A percentile compares a stretch with the other conserved stretches of the same genome.
phyloP scores from a whole-genome alignment of 2,329 filamentous ascomycete species.

The Septoria petroselini region DNA sequence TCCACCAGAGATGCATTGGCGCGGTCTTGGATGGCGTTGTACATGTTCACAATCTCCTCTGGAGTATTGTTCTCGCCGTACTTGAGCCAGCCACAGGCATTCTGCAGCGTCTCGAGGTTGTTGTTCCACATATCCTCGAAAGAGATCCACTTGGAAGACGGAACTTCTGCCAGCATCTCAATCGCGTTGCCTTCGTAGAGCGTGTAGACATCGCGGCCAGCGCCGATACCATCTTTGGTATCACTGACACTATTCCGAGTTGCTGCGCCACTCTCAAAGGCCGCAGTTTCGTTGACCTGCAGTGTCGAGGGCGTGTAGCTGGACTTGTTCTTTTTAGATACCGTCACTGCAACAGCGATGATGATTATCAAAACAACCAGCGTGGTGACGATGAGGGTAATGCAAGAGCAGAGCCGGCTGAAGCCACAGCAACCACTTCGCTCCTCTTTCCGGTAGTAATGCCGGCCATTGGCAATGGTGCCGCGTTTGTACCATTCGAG shows the following conservation, averaged over 20 bases:
- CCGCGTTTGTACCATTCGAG: conserved; percentile 16
- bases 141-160: conserved; percentile 25
- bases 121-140: conserved; percentile 37
- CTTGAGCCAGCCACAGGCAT: conserved; percentile 38
- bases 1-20: conserved; percentile 23
- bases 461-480: conserved; percentile 4
- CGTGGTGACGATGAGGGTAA: conserved; percentile 23
- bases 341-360: conserved; percentile 28
- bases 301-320: conserved; percentile 31
- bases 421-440: conserved; percentile 18
- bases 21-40: conserved; percentile 23
- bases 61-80: conserved; percentile 34
- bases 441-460: conserved; percentile 3
- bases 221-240: conserved; percentile 28
- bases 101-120: conserved; percentile 34
- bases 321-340: conserved; percentile 29
- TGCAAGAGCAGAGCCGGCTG: conserved; percentile 25
- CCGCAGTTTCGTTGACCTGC: conserved; percentile 34
- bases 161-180: conserved; percentile 21
- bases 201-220: conserved; percentile 30
- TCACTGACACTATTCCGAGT: conserved; percentile 32
- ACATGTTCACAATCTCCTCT: conserved; percentile 20
- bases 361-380: conserved; percentile 26
- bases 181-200: conserved; percentile 35
- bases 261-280: conserved; percentile 33